phyloP scores from a whole-genome alignment of 2,329 filamentous ascomycete genomes.

The Fusarium citri region DNA sequence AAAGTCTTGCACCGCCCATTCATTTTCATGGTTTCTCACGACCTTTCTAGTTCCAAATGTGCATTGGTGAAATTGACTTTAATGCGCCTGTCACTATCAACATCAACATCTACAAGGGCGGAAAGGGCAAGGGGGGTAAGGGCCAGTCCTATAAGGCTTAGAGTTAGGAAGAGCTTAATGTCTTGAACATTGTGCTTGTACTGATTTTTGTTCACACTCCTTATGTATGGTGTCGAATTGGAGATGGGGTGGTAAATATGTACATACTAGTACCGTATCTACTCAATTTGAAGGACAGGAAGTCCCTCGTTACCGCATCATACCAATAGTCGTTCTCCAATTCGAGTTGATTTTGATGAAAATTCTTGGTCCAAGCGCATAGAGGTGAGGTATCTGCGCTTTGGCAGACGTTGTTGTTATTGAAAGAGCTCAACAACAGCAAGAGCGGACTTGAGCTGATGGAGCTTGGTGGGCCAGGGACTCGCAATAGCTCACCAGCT shows the following conservation, averaged over 20 bases:
- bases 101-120: slow-evolving; percentile 20
- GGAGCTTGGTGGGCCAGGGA: background rate
- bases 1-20: rapidly evolving
- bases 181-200: background rate
- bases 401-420: background rate
- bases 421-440: background rate
- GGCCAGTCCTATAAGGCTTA: background rate
- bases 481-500: background rate
- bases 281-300: background rate
- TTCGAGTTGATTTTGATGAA: background rate
- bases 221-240: background rate
- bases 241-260: background rate
- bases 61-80: slow-evolving; percentile 41
- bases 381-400: background rate
- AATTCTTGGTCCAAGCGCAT: background rate
- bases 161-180: background rate
- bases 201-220: background rate
- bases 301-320: background rate
- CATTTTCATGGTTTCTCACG: background rate
- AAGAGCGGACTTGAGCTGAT: background rate
- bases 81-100: slow-evolving; percentile 42
- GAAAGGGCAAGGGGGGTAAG: slow-evolving; percentile 4
- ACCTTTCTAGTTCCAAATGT: slow-evolving; percentile 38
- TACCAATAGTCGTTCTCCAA: background rate
- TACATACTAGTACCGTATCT: background rate